A percentile compares a stretch with the other conserved stretches of the same genome.
Evolutionary conservation across 1,284 basidiomycete species (phyloP).

Genomic region (Vanrija sp.): DNA sequence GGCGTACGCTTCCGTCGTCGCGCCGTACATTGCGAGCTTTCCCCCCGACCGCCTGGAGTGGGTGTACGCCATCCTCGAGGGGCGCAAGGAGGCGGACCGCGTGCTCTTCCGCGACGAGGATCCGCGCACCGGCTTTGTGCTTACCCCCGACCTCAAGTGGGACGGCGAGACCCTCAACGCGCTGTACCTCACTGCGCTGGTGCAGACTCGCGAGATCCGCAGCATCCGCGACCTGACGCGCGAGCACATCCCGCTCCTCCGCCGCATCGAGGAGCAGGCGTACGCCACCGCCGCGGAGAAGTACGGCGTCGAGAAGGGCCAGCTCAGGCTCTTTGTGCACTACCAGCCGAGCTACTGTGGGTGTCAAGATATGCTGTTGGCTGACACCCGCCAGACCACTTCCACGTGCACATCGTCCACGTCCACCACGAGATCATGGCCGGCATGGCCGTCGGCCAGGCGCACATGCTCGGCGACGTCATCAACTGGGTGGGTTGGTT

Average conservation of each 20-base stretch:
- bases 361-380: slow-evolving; percentile 47
- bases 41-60: slow-evolving; percentile 74
- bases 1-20: slow-evolving; percentile 65
- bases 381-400: slow-evolving; percentile 63
- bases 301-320: slow-evolving; percentile 64
- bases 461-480: slow-evolving; percentile 87
- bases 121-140: slow-evolving; percentile 60
- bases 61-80: slow-evolving; percentile 82
- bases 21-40: slow-evolving; percentile 72
- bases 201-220: slow-evolving; percentile 57
- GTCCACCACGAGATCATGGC: slow-evolving; percentile 61
- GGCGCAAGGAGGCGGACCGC: slow-evolving; percentile 72
- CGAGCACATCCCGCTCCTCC: slow-evolving; percentile 66
- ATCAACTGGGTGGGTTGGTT: slow-evolving; percentile 64
- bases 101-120: slow-evolving; percentile 58
- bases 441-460: slow-evolving; percentile 82
- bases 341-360: slow-evolving; percentile 95
- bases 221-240: slow-evolving; percentile 67
- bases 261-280: slow-evolving; percentile 59
- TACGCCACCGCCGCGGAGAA: slow-evolving; percentile 64
- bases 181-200: slow-evolving; percentile 69
- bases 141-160: slow-evolving; percentile 93
- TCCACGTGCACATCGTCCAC: slow-evolving; percentile 91
- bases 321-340: slow-evolving; percentile 79
- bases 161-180: slow-evolving; percentile 63